Conservation (phyloP, 2,329 filamentous ascomycete species). For the Magnaporthiopsis incrustans region DNA sequence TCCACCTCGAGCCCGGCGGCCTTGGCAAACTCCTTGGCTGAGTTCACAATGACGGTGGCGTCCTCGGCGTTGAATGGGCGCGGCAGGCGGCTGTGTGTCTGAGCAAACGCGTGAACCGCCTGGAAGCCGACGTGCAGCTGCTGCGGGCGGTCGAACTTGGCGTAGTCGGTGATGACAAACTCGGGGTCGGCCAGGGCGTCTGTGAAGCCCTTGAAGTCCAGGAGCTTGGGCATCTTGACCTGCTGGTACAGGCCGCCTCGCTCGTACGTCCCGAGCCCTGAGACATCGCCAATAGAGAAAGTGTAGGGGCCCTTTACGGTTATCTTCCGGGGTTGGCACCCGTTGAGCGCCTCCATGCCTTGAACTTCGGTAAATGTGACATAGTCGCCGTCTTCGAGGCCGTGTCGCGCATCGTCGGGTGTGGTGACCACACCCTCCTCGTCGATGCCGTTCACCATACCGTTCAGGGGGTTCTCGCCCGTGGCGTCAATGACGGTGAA, state of each 20-base stretch:
- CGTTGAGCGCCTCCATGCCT: conserved; percentile 85
- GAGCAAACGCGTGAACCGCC: conserved; percentile 78
- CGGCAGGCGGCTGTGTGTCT: conserved; percentile 67
- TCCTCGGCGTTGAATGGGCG: conserved; percentile 79
- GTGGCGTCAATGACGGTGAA: conserved; percentile 87
- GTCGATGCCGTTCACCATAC: conserved; percentile 85
- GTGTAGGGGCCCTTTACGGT: conserved; percentile 94
- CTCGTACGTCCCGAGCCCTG: conserved; percentile 76
- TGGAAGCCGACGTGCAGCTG: conserved; percentile 91
- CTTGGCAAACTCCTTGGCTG: conserved; percentile 66
- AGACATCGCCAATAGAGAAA: conserved; percentile 93
- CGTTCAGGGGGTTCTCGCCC: conserved; percentile 77
- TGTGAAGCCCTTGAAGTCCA: conserved; percentile 80
- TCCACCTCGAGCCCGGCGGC: conserved; percentile 74
- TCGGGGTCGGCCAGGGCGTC: conserved; percentile 79
- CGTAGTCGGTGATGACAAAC: conserved; percentile 86
- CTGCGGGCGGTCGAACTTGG: conserved; percentile 91
- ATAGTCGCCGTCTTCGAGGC: conserved; percentile 91
- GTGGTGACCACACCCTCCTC: conserved; percentile 87
- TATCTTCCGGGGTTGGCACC: conserved; percentile 76
- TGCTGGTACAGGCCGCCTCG: conserved; percentile 86
- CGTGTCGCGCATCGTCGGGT: conserved; percentile 89
- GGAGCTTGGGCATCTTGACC: conserved; percentile 95
- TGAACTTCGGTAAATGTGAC: conserved; percentile 91
- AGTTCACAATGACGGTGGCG: conserved; percentile 66